Evolutionary conservation across 2,329 filamentous ascomycete genomes (phyloP).

Genomic region (Didymella pinodella): DNA sequence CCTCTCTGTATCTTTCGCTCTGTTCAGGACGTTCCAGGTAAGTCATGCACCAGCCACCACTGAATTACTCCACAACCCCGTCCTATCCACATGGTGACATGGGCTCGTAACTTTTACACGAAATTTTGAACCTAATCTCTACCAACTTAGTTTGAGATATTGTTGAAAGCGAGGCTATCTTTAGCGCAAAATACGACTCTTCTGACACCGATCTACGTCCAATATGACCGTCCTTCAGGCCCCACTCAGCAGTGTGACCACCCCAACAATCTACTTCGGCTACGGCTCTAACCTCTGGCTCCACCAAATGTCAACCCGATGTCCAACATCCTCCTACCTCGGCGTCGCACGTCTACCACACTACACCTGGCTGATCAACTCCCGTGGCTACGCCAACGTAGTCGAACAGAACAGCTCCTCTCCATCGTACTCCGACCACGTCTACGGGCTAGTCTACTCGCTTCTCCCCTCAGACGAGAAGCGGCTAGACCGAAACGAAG

Average conservation of each 20-base stretch:
- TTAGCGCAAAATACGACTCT: too few relatives aligned
- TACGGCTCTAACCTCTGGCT: constrained; percentile 75
- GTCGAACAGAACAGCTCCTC: constrained; percentile 46
- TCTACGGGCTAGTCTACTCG: constrained; percentile 49
- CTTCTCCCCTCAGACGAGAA: constrained; percentile 40
- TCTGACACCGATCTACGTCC: neutral
- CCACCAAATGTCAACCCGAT: constrained; percentile 69
- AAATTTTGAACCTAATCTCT: too few relatives aligned
- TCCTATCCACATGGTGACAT: too few relatives aligned
- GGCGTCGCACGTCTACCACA: constrained; percentile 65
- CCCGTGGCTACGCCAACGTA: constrained; percentile 74
- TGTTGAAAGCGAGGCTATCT: too few relatives aligned
- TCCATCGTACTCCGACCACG: constrained; percentile 17
- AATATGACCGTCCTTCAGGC: constrained; percentile 21
- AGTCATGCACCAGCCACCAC: too few relatives aligned
- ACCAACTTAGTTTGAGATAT: too few relatives aligned
- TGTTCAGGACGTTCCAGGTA: too few relatives aligned
- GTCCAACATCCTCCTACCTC: constrained; percentile 62
- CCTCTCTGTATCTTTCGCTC: too few relatives aligned
- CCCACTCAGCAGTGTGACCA: constrained; percentile 3
- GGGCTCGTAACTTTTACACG: too few relatives aligned
- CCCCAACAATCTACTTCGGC: constrained; percentile 67
- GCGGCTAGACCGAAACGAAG: constrained; percentile 60
- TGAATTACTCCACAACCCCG: too few relatives aligned
- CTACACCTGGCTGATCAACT: constrained; percentile 73